A percentile compares a stretch with the other conserved stretches of the same genome.
Evolutionary conservation across 345 rosid species (phyloP).

Genomic region (Clarkia xantiana): DNA sequence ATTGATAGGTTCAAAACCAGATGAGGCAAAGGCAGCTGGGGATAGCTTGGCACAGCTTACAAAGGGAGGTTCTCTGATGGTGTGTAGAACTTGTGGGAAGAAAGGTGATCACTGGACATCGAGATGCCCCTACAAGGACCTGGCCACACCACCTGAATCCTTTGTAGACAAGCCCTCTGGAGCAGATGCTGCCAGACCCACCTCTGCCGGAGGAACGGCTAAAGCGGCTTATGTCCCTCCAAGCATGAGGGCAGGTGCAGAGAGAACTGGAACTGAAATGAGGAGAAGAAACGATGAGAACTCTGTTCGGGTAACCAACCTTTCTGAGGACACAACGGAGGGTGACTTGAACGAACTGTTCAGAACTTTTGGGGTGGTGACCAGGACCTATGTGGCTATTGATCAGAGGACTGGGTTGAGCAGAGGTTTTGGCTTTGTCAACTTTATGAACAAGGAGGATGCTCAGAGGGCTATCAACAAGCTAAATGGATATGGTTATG

Average conservation of each 20-base stretch:
- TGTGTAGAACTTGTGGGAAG: slow-evolving; percentile 78
- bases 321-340: slow-evolving; percentile 82
- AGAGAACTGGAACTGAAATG: slow-evolving; percentile 70
- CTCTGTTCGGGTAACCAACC: slow-evolving; percentile 73
- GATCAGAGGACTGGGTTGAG: slow-evolving; percentile 82
- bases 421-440: slow-evolving; percentile 87
- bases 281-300: slow-evolving; percentile 86
- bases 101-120: slow-evolving; percentile 95
- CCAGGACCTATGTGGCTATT: slow-evolving; percentile 71
- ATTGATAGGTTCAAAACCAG: slow-evolving; percentile 45
- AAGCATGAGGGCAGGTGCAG: slow-evolving; percentile 61
- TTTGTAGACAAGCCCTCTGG: slow-evolving; percentile 48
- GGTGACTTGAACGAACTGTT: slow-evolving; percentile 71
- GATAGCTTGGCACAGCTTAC: slow-evolving; percentile 54
- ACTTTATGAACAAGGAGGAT: slow-evolving; percentile 75
- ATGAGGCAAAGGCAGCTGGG: slow-evolving; percentile 43
- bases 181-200: slow-evolving; percentile 30
- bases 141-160: slow-evolving; percentile 36
- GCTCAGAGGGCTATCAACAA: slow-evolving; percentile 83
- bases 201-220: slow-evolving; percentile 20
- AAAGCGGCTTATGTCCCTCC: slow-evolving; percentile 71
- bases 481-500: slow-evolving; percentile 84
- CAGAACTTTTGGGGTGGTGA: slow-evolving; percentile 71
- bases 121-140: slow-evolving; percentile 82
- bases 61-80: slow-evolving; percentile 73